These are phyloP conservation scores for Kodamaea derodonti DNA, from an alignment of 1,139 yeast species.

Conservation along the genomic window DNA sequence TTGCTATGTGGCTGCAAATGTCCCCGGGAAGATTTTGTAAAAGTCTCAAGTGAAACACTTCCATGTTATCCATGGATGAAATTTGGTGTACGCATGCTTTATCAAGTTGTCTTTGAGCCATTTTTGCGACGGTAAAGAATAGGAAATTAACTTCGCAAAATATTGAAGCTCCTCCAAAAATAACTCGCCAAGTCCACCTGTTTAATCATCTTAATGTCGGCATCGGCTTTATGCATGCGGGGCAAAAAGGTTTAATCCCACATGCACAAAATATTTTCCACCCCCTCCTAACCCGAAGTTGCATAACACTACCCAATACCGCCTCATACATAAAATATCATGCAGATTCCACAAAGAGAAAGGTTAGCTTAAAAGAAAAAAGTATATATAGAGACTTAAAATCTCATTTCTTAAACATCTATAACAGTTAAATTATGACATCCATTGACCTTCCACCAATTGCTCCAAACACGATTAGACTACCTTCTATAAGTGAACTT, in stretches of 20 bases:
- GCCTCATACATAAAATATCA: neutral
- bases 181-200: too few species aligned
- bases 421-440: neutral
- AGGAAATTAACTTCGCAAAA: neutral
- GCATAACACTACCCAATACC: neutral
- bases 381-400: constrained; percentile 5
- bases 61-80: too few species aligned
- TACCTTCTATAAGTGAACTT: constrained; percentile 36
- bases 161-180: too few species aligned
- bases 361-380: constrained; percentile 1
- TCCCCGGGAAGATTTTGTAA: too few species aligned
- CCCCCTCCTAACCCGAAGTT: neutral
- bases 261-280: neutral
- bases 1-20: too few species aligned
- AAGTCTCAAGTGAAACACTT: too few species aligned
- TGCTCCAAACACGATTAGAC: constrained; percentile 13
- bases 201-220: too few species aligned
- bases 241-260: neutral
- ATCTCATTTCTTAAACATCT: neutral
- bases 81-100: too few species aligned
- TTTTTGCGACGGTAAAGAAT: too few species aligned
- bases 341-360: neutral
- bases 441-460: constrained; percentile 1
- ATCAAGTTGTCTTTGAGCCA: too few species aligned
- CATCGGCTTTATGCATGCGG: neutral